Percentiles rank a stretch among this genome's conserved stretches.
Conservation (phyloP, 23 red algal genomes). For the Chondrus crispus region DNA sequence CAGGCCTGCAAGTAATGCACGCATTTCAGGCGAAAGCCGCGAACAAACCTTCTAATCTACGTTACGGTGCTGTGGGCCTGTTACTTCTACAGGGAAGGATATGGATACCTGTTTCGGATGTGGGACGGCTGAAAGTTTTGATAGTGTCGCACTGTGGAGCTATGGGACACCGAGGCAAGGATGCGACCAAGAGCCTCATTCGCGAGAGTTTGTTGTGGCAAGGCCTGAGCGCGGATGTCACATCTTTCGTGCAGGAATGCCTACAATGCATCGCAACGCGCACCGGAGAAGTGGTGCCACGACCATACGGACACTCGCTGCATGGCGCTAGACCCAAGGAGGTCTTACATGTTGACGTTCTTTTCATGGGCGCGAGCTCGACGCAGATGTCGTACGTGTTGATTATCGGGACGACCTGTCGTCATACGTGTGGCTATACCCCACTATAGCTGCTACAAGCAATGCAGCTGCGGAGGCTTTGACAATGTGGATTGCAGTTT, state of each 20-base stretch:
- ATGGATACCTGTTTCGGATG: neutral
- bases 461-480: neutral
- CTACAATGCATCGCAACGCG: neutral
- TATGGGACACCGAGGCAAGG: constrained; percentile 3
- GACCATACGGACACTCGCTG: constrained; percentile 5
- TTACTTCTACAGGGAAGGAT: neutral
- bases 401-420: constrained; percentile 16
- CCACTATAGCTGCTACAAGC: neutral
- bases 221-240: neutral
- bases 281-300: neutral
- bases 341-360: neutral
- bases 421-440: constrained; percentile 16
- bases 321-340: constrained; percentile 5
- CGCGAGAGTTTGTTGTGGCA: constrained; percentile 12
- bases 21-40: neutral
- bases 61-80: neutral
- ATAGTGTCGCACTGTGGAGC: constrained; percentile 14
- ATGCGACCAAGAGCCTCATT: neutral
- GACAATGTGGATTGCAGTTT: neutral
- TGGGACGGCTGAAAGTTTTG: neutral
- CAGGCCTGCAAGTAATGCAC: neutral
- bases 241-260: neutral
- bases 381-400: neutral
- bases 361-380: constrained; percentile 3
- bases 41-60: neutral